Conservation (phyloP, 2,329 filamentous ascomycete species). For the Neoscytalidium dimidiatum region DNA sequence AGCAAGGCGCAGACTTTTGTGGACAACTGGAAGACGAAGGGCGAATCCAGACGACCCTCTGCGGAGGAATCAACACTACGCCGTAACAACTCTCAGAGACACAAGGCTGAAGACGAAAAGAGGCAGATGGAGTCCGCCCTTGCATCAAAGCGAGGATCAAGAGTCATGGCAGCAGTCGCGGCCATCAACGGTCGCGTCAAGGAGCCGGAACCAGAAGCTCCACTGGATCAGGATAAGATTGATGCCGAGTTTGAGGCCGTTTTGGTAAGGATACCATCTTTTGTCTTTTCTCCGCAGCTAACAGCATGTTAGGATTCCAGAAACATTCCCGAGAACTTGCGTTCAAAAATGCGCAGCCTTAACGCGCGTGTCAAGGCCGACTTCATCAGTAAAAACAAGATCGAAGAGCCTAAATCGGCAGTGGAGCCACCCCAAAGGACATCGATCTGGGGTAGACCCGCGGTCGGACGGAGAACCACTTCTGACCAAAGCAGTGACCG, state of each 20-base stretch:
- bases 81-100: constrained; percentile 8
- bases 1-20: constrained; percentile 17
- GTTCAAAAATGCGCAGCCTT: constrained; percentile 90
- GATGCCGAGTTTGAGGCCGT: constrained; percentile 66
- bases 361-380: constrained; percentile 91
- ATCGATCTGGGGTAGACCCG: constrained; percentile 36
- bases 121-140: constrained; percentile 27
- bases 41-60: constrained; percentile 15
- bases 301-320: constrained; percentile 72
- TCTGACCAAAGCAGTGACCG: constrained; percentile 38
- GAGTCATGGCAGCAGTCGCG: constrained; percentile 67
- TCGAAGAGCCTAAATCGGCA: constrained; percentile 52
- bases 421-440: constrained; percentile 49
- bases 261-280: constrained; percentile 55
- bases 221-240: constrained; percentile 54
- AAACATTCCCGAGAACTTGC: constrained; percentile 91
- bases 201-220: constrained; percentile 33
- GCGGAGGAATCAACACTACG: constrained; percentile 8
- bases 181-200: constrained; percentile 59
- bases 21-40: constrained; percentile 17
- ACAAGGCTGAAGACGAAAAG: constrained; percentile 15
- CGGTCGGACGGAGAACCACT: constrained; percentile 36
- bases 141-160: constrained; percentile 47
- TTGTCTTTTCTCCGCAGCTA: constrained; percentile 53
- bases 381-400: constrained; percentile 88